Evolutionary conservation across 2,329 filamentous ascomycete genomes (phyloP).

Genomic region (Ceratocystis destructans): DNA sequence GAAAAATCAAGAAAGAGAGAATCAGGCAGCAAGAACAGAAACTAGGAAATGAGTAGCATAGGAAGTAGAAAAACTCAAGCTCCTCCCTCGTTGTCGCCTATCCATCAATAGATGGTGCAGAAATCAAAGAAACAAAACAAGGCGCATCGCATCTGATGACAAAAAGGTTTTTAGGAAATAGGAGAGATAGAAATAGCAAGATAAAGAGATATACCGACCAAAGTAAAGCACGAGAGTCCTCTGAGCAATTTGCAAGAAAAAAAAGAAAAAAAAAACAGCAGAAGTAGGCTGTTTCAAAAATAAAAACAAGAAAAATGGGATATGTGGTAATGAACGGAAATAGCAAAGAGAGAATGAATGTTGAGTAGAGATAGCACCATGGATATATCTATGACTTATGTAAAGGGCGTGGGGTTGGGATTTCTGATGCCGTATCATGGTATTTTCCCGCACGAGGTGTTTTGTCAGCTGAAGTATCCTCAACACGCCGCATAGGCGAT

Average conservation of each 20-base stretch:
- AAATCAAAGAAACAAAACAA: slow-evolving; percentile 4
- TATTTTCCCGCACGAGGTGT: slow-evolving; percentile 14
- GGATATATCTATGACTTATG: slow-evolving; percentile 5
- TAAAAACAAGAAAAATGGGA: neutral
- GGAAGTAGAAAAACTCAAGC: neutral
- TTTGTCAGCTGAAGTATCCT: slow-evolving; percentile 7
- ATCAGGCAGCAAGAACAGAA: neutral
- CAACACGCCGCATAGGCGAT: neutral
- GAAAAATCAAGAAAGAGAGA: neutral
- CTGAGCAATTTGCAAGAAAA: too few species aligned
- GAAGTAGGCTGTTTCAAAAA: too few species aligned
- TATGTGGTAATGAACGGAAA: neutral
- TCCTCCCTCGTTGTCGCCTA: neutral
- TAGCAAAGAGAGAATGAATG: neutral
- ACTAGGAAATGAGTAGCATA: neutral
- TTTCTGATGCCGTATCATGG: neutral
- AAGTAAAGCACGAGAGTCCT: too few species aligned
- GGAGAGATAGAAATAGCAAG: neutral
- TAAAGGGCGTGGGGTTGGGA: slow-evolving; percentile 13
- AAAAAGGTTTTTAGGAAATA: neutral
- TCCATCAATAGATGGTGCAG: neutral
- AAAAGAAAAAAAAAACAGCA: too few species aligned
- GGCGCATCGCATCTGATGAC: neutral
- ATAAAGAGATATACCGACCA: neutral
- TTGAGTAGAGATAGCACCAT: neutral